phyloP scores from a whole-genome alignment of 805 yeast genomes.

The Wickerhamomyces chaumierensis region DNA sequence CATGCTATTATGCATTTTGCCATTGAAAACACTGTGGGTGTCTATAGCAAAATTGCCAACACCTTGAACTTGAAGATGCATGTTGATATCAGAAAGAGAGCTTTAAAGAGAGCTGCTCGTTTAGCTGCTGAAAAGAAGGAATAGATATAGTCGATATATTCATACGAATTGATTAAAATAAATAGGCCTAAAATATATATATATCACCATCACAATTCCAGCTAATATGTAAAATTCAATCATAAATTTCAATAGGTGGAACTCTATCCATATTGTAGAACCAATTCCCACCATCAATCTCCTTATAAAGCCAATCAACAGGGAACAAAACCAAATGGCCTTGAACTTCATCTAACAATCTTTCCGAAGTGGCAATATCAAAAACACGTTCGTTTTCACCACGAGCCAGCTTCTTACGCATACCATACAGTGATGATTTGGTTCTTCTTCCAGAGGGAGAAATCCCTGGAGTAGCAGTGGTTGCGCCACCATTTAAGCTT shows the following conservation, averaged over 20 bases:
- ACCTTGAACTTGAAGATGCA: constrained; percentile 67
- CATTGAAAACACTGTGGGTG: constrained; percentile 73
- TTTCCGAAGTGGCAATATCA: constrained; percentile 69
- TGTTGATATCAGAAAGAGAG: constrained; percentile 67
- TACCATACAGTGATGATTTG: constrained; percentile 15
- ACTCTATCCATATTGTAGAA: constrained; percentile 86
- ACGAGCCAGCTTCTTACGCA: constrained; percentile 18
- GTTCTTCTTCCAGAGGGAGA: not conserved
- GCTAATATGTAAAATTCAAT: too few relatives aligned
- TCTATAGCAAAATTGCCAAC: constrained; percentile 62
- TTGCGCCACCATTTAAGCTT: constrained; percentile 21
- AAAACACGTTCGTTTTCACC: constrained; percentile 37
- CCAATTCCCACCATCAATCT: constrained; percentile 89
- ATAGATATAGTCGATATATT: too few relatives aligned
- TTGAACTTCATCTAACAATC: constrained; percentile 56
- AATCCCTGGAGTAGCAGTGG: too few relatives aligned
- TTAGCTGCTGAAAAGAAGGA: constrained; percentile 17
- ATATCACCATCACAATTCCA: too few relatives aligned
- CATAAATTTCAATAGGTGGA: constrained; percentile 92
- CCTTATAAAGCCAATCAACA: constrained; percentile 77
- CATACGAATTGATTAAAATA: too few relatives aligned
- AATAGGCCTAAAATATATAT: too few relatives aligned
- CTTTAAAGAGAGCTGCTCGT: constrained; percentile 61
- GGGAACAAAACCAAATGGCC: constrained; percentile 93
- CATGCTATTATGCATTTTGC: constrained; percentile 88